Evolutionary conservation across 2,329 filamentous ascomycete genomes (phyloP).

Genomic region (Exophiala viscosa): DNA sequence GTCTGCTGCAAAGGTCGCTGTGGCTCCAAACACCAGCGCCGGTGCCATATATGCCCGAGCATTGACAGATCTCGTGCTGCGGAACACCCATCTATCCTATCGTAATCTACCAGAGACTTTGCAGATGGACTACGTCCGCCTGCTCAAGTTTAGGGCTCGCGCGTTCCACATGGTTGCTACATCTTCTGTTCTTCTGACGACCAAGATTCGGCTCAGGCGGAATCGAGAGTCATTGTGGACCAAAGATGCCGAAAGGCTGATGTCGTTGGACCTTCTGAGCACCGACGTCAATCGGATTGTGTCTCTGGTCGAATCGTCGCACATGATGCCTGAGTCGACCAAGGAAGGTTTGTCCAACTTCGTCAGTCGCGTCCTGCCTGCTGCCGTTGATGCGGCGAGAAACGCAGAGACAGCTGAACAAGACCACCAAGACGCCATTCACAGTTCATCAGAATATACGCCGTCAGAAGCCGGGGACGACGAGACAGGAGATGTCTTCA

Average conservation of each 20-base stretch:
- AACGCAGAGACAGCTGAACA: slow-evolving; percentile 22
- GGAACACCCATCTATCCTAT: slow-evolving; percentile 49
- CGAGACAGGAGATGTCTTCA: slow-evolving; percentile 42
- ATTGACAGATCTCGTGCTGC: slow-evolving; percentile 55
- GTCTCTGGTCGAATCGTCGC: slow-evolving; percentile 46
- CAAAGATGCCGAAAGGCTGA: slow-evolving; percentile 56
- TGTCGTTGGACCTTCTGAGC: slow-evolving; percentile 41
- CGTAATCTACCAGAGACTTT: slow-evolving; percentile 59
- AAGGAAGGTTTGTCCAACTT: slow-evolving; percentile 45
- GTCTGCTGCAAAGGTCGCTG: slow-evolving; percentile 19
- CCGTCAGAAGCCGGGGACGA: slow-evolving; percentile 45
- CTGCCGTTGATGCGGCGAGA: slow-evolving; percentile 45
- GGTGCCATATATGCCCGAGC: slow-evolving; percentile 55
- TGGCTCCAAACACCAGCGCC: slow-evolving; percentile 11
- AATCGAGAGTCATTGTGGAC: slow-evolving; percentile 64
- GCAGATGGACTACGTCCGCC: slow-evolving; percentile 52
- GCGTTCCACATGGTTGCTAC: slow-evolving; percentile 58
- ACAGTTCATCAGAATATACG: slow-evolving; percentile 22
- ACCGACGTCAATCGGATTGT: slow-evolving; percentile 41
- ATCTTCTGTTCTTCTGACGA: slow-evolving; percentile 60
- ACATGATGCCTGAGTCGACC: slow-evolving; percentile 46
- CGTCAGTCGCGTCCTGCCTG: slow-evolving; percentile 52
- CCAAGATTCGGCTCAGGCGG: slow-evolving; percentile 63
- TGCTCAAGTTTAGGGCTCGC: slow-evolving; percentile 52
- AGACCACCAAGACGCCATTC: slow-evolving; percentile 34